phyloP scores from a whole-genome alignment of 1,284 basidiomycete genomes.

The Paramarasmius palmivorus region DNA sequence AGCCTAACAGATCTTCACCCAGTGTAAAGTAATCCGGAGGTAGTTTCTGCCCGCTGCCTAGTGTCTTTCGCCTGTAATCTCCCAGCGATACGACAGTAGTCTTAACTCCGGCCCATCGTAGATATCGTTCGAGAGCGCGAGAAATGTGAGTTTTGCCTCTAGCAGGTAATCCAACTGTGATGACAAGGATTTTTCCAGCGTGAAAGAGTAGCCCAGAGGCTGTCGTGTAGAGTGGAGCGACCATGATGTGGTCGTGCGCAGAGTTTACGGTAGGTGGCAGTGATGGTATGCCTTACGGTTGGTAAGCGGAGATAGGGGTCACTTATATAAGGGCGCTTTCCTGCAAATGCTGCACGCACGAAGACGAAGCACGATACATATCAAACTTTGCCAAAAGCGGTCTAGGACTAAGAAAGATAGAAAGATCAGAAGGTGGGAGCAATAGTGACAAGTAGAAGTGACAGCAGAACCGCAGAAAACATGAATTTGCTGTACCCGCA shows the following conservation, averaged over 20 bases:
- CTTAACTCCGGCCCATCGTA: conserved; percentile 97
- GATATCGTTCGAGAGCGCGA: conserved; percentile 91
- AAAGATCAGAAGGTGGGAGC: too few species aligned
- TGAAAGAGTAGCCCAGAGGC: conserved; percentile 86
- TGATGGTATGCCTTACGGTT: neutral
- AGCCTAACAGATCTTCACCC: conserved; percentile 43
- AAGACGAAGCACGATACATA: too few species aligned
- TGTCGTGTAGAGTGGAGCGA: conserved; percentile 46
- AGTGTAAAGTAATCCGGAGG: conserved; percentile 92
- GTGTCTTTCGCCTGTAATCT: conserved; percentile 88
- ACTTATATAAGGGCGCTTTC: too few species aligned
- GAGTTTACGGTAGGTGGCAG: too few species aligned
- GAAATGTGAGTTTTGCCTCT: conserved; percentile 98
- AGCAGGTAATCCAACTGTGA: conserved; percentile 90
- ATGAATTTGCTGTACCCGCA: too few species aligned
- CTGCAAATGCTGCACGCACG: too few species aligned
- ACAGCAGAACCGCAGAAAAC: too few species aligned
- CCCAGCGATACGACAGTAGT: conserved; percentile 93
- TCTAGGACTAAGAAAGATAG: too few species aligned
- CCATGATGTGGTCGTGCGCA: conserved; percentile 11
- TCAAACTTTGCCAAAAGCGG: too few species aligned
- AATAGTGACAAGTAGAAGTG: too few species aligned
- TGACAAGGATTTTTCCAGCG: conserved; percentile 91
- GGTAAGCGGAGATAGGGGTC: neutral
- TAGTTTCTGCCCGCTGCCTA: conserved; percentile 86